Evolutionary conservation across 352 stramenopile genomes (phyloP).

Genomic region (Globisporangium sylvaticum): DNA sequence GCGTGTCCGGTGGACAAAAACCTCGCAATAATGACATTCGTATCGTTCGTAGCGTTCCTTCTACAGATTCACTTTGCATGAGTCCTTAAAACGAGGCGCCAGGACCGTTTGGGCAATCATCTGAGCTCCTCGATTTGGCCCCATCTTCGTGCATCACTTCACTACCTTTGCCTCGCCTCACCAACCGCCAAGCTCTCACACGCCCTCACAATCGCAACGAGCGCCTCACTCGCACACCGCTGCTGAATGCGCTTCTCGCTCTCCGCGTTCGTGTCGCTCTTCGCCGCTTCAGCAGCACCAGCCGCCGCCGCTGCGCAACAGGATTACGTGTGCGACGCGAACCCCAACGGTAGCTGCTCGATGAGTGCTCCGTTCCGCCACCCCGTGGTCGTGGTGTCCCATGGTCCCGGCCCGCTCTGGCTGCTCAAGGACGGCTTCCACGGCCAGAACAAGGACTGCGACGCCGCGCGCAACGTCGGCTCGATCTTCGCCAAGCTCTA

Average conservation of each 20-base stretch:
- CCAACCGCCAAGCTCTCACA: no score
- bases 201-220: no score
- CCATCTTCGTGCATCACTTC: no score
- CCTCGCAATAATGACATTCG: no score
- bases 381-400: slow-evolving; percentile 40
- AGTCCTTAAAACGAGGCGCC: no score
- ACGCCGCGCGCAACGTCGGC: slow-evolving; percentile 20
- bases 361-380: slow-evolving; percentile 21
- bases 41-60: no score
- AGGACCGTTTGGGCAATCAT: no score
- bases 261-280: slow-evolving; percentile 1
- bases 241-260: neutral
- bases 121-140: no score
- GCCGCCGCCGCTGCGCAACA: neutral
- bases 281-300: neutral
- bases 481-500: slow-evolving; percentile 37
- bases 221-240: neutral
- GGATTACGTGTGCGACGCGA: neutral
- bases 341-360: neutral
- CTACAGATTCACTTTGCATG: no score
- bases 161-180: no score
- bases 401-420: slow-evolving; percentile 53
- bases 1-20: no score
- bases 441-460: slow-evolving; percentile 26
- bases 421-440: slow-evolving; percentile 36